Conservation (phyloP, 306 rosid genomes). For the Vigna trinervia region DNA sequence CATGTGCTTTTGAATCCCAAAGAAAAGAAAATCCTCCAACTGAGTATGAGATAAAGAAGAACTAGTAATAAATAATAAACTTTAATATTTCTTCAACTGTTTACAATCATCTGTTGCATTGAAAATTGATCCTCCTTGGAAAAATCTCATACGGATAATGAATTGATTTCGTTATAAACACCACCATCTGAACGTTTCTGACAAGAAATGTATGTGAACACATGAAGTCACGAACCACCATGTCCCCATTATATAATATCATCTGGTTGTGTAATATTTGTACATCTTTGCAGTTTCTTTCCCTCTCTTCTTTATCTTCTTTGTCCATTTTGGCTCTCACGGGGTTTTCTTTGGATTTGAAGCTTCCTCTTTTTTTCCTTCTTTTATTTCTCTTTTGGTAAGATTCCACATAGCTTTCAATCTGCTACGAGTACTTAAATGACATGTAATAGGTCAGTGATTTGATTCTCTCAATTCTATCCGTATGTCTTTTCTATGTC, state of each 20-base stretch:
- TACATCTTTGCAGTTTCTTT: conserved; percentile 28
- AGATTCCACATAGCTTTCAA: conserved; percentile 52
- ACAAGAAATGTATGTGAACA: conserved; percentile 20
- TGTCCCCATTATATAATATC: conserved; percentile 42
- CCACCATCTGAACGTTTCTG: conserved; percentile 44
- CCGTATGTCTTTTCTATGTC: conserved; percentile 30
- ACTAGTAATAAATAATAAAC: conserved; percentile 5
- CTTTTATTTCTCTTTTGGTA: conserved; percentile 39
- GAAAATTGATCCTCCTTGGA: conserved; percentile 29
- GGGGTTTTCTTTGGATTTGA: conserved; percentile 36
- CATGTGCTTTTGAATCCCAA: conserved; percentile 23
- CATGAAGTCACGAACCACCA: conserved; percentile 40
- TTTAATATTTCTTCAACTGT: conserved; percentile 8
- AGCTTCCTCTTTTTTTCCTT: conserved; percentile 13
- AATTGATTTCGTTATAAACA: conserved; percentile 36
- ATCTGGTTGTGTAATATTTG: conserved; percentile 33
- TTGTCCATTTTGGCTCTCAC: conserved; percentile 39
- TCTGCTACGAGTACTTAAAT: conserved; percentile 43
- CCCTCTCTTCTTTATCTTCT: conserved; percentile 41
- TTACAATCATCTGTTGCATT: conserved; percentile 27
- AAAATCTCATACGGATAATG: conserved; percentile 38
- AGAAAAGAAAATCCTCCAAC: not conserved
- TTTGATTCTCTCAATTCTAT: conserved; percentile 50
- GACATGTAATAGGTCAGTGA: conserved; percentile 40
- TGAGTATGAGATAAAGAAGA: conserved; percentile 5